These are phyloP conservation scores for Taiozyma onychis DNA, from an alignment of 1,139 yeast genomes.

Conservation along the genomic window DNA sequence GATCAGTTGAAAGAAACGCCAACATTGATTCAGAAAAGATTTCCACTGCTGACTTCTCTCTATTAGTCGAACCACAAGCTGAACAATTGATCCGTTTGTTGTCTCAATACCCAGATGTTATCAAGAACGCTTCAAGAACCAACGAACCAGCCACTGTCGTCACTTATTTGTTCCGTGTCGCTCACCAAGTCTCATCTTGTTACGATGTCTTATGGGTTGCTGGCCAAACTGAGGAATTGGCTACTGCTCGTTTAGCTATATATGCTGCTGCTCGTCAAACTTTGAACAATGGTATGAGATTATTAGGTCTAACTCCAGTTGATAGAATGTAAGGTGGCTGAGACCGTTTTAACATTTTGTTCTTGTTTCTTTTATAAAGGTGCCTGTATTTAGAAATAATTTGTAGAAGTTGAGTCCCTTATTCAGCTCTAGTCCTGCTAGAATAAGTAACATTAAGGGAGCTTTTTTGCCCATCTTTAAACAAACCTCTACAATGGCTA, in stretches of 20 bases:
- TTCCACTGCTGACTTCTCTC: slow-evolving; percentile 57
- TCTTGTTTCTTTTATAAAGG: neutral
- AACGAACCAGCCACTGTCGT: slow-evolving; percentile 93
- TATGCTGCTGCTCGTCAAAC: slow-evolving; percentile 90
- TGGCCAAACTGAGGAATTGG: slow-evolving; percentile 86
- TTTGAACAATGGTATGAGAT: slow-evolving; percentile 81
- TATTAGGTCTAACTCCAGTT: slow-evolving; percentile 94
- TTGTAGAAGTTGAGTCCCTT: neutral
- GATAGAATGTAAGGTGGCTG: slow-evolving; percentile 76
- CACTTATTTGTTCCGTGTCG: slow-evolving; percentile 84
- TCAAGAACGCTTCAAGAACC: slow-evolving; percentile 78
- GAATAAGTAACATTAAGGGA: no score
- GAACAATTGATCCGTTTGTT: slow-evolving; percentile 67
- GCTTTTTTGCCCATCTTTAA: no score
- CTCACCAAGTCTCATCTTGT: slow-evolving; percentile 93
- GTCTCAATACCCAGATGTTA: slow-evolving; percentile 88
- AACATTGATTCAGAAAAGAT: slow-evolving; percentile 37
- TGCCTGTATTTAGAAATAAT: neutral
- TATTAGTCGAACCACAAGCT: slow-evolving; percentile 76
- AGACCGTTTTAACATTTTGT: neutral
- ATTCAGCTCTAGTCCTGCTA: neutral
- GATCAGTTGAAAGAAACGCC: slow-evolving; percentile 91
- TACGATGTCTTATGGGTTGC: slow-evolving; percentile 97
- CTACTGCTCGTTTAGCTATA: slow-evolving; percentile 88
- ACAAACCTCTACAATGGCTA: no score